Evolutionary conservation across 1,284 basidiomycete species (phyloP).

Genomic region (Rhodotorula glutinis): DNA sequence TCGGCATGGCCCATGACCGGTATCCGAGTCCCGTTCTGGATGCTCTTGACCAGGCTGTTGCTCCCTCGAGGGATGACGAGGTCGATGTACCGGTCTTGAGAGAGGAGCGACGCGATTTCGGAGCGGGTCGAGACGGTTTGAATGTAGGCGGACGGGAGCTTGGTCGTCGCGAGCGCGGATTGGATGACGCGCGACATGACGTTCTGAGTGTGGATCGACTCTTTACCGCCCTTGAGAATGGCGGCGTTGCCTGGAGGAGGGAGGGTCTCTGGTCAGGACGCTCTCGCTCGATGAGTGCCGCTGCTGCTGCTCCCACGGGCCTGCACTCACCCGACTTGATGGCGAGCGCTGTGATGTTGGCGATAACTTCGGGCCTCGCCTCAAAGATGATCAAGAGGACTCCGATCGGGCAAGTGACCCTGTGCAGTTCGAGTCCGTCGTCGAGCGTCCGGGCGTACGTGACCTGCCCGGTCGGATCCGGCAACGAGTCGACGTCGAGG

Average conservation of each 20-base stretch:
- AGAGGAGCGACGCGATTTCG: slow-evolving; percentile 81
- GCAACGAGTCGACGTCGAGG: slow-evolving; percentile 75
- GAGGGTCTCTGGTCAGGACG: background rate
- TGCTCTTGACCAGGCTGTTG: slow-evolving; percentile 80
- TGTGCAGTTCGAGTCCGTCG: slow-evolving; percentile 80
- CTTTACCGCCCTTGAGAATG: slow-evolving; percentile 95
- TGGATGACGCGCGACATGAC: slow-evolving; percentile 77
- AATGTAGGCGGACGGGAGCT: slow-evolving; percentile 74
- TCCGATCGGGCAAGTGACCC: slow-evolving; percentile 94
- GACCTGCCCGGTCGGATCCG: slow-evolving; percentile 81
- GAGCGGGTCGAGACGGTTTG: slow-evolving; percentile 90
- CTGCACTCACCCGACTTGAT: slow-evolving; percentile 79
- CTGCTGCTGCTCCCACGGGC: too few relatives aligned
- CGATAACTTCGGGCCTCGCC: slow-evolving; percentile 93
- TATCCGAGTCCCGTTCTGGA: slow-evolving; percentile 86
- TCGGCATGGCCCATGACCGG: slow-evolving; percentile 99
- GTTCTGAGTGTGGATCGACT: slow-evolving; percentile 73
- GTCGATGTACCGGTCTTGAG: slow-evolving; percentile 88
- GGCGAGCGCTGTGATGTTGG: slow-evolving; percentile 93
- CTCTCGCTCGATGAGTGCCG: too few relatives aligned
- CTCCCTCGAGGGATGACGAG: slow-evolving; percentile 95
- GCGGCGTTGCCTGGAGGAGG: slow-evolving; percentile 82
- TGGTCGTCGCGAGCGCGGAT: slow-evolving; percentile 65
- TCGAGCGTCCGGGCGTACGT: slow-evolving; percentile 86
- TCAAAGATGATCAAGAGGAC: slow-evolving; percentile 97